Evolutionary conservation across 1,139 yeast genomes (phyloP), one percentile per base, ranked within the genome.

Genomic region (Starmera stellimalicola): DNA sequence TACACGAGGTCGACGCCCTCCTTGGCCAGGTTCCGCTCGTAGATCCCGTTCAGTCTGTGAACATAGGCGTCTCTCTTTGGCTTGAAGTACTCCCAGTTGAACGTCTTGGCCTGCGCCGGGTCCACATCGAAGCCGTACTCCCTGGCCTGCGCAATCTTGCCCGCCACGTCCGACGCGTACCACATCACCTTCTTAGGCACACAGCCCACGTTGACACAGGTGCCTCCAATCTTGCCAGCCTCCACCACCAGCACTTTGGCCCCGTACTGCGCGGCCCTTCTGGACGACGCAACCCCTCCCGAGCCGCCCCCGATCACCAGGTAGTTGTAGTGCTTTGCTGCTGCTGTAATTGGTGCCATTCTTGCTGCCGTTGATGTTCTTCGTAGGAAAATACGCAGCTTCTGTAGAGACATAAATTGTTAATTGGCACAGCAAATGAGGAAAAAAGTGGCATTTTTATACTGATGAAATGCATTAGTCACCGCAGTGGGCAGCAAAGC

Each of bases 271-370:
- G 97, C 95, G 10, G 98, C 98, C 50, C 97, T 76, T 57, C 99
- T 77, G 16, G 96, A 94, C 17, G 94, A 80, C 15, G 98, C 96
- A 31, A 91, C 96, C 46, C 99, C 99, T 34, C 97, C 99, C 27
- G 96, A 85, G n/a, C 99, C 99, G 41, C 98, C 99, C 32, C 99
- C 99, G 48, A 91, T 91, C 40, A 91, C 98, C 37, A 91, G 67
- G 55, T 84, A 91, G 51, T 88, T 87, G 65, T 77, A 91, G 54
- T 84, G 91, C 33, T 68, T 69, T 12, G 49, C 36, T n/a, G n/a
- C n/a, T n/a, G n/a, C n/a, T n/a, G n/a, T n/a, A 31, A 47, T 35
- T 27, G 52, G 53, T 28, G 51, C 45, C 53, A 49, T 48, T 8
- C 35, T 44, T 11, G 36, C 36, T 20, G 38, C 32, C n/a, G n/a